Evolutionary conservation across 2,329 filamentous ascomycete species (phyloP).

Genomic region (Botryotinia narcissicola): DNA sequence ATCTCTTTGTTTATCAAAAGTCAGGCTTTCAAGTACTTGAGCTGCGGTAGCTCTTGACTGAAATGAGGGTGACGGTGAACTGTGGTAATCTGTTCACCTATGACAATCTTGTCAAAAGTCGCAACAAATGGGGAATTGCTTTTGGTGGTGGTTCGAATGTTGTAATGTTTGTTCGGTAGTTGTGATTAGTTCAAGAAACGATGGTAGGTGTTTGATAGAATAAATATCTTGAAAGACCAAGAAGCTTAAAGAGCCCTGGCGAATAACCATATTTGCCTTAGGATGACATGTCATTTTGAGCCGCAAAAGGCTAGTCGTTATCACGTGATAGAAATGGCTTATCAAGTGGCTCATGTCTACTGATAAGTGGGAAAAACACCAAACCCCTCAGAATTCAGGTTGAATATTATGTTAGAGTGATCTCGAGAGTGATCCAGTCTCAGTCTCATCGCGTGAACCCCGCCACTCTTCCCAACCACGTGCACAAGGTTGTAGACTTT

Average conservation of each 20-base stretch:
- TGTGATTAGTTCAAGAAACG: not conserved
- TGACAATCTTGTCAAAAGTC: not conserved
- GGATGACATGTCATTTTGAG: not conserved
- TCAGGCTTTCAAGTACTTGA: constrained; percentile 8
- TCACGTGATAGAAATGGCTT: not conserved
- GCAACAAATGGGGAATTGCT: not conserved
- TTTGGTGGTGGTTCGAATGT: not conserved
- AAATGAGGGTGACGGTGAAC: not conserved
- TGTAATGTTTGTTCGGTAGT: not conserved
- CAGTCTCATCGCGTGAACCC: not conserved
- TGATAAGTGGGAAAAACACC: not conserved
- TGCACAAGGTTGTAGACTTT: no score
- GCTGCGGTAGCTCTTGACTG: constrained; percentile 14
- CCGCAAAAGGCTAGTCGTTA: not conserved
- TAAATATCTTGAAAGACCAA: constrained; percentile 17
- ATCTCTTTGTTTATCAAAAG: constrained; percentile 22
- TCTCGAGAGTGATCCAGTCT: no score
- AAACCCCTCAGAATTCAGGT: not conserved
- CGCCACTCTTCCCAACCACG: not conserved
- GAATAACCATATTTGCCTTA: constrained; percentile 13
- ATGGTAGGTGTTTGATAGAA: constrained; percentile 13
- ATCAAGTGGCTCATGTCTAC: not conserved
- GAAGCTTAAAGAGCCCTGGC: constrained; percentile 16
- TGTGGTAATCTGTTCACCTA: not conserved
- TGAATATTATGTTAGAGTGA: not conserved